These are phyloP conservation scores for Canavalia ensiformis DNA, from an alignment of 306 rosid species.

Conservation along the genomic window DNA sequence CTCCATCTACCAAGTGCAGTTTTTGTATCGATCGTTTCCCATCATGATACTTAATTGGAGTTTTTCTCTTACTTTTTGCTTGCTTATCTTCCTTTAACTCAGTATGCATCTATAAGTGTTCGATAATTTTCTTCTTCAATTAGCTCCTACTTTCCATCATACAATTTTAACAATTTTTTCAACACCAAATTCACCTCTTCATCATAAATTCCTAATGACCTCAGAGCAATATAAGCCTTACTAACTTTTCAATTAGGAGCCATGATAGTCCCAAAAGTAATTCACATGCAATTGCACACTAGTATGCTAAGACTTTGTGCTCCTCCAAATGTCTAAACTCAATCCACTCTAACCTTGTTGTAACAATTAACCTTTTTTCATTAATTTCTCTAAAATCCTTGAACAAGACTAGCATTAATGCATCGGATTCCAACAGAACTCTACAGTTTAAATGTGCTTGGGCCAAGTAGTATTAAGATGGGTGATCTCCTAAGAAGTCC, in stretches of 20 bases:
- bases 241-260: constrained; percentile 46
- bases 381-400: too few species aligned
- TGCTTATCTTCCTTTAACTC: constrained; percentile 67
- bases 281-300: constrained; percentile 12
- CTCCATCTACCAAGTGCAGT: constrained; percentile 47
- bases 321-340: constrained; percentile 23
- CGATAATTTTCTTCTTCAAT: constrained; percentile 83
- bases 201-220: constrained; percentile 59
- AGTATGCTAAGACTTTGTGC: constrained; percentile 30
- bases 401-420: too few species aligned
- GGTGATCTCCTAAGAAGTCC: too few species aligned
- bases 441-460: too few species aligned
- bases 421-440: too few species aligned
- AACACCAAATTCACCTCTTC: constrained; percentile 66
- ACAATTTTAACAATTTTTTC: constrained; percentile 53
- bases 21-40: constrained; percentile 51
- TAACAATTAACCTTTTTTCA: constrained; percentile 1
- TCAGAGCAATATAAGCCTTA: constrained; percentile 63
- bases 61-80: constrained; percentile 50
- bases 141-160: constrained; percentile 64
- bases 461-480: too few species aligned
- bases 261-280: constrained; percentile 56
- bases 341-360: constrained; percentile 35
- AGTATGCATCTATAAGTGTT: constrained; percentile 72
- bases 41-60: constrained; percentile 40